These are phyloP conservation scores for Calophaca sinica DNA, from an alignment of 306 rosid genomes.

Conservation along the genomic window DNA sequence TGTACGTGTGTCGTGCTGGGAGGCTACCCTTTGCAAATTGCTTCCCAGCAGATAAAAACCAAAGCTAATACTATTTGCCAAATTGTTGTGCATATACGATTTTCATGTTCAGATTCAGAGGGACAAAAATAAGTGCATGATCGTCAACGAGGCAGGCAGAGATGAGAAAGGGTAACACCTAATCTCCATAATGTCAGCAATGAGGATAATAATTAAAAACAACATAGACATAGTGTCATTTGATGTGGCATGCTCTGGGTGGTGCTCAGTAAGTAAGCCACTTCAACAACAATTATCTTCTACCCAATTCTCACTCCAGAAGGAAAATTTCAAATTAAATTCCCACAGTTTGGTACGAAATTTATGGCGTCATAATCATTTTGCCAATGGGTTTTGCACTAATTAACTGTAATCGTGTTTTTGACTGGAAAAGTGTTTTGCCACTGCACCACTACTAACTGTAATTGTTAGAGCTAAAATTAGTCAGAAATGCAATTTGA, in stretches of 20 bases:
- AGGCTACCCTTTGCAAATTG: conserved; percentile 8
- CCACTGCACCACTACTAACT: not conserved
- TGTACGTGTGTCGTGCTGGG: conserved; percentile 33
- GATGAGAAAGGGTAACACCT: not conserved
- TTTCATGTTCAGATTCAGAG: conserved; percentile 22
- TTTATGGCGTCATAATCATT: conserved; percentile 20
- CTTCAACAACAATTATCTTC: conserved; percentile 12
- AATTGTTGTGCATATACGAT: not conserved
- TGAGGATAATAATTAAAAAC: not conserved
- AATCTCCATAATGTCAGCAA: conserved; percentile 13
- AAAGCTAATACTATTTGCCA: not conserved
- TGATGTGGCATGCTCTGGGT: conserved; percentile 44
- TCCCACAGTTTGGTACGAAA: not conserved
- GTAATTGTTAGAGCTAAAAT: not conserved
- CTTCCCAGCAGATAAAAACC: not conserved
- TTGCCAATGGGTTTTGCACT: conserved; percentile 2
- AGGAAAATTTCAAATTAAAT: not conserved
- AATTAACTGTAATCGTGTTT: too few species aligned
- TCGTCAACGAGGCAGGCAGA: conserved; percentile 4
- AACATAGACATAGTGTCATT: conserved; percentile 6
- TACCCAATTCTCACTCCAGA: conserved; percentile 16
- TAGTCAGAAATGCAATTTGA: not conserved
- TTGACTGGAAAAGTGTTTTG: too few species aligned
- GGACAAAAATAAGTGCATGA: conserved; percentile 39
- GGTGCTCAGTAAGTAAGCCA: conserved; percentile 28